Evolutionary conservation across 1,139 yeast species (phyloP).

Genomic region (Hansenula lynferdii): DNA sequence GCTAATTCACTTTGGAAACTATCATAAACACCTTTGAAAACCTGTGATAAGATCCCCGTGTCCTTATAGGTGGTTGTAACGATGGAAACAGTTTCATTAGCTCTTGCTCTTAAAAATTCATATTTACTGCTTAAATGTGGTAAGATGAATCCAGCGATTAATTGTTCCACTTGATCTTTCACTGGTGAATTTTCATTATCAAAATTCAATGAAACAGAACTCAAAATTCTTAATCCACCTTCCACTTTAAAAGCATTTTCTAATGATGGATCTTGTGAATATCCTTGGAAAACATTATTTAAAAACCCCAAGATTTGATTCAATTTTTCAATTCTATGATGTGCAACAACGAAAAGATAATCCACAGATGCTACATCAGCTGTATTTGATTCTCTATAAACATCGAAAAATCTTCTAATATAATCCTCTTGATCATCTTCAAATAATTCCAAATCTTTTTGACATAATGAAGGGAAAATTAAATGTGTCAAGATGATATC

Average conservation of each 20-base stretch:
- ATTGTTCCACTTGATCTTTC: constrained; percentile 60
- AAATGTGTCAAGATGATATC: constrained; percentile 56
- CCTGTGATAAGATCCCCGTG: constrained; percentile 45
- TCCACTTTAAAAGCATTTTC: constrained; percentile 70
- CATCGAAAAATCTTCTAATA: constrained; percentile 62
- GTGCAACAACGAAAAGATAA: constrained; percentile 49
- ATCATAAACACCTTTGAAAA: constrained; percentile 55
- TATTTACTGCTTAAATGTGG: constrained; percentile 60
- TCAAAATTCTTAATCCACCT: constrained; percentile 76
- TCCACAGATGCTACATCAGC: constrained; percentile 82
- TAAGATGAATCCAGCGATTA: constrained; percentile 59
- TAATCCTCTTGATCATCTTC: constrained; percentile 76
- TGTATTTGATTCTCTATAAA: constrained; percentile 66
- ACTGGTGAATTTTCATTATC: constrained; percentile 48
- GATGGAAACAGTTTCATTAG: constrained; percentile 72
- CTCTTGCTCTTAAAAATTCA: constrained; percentile 78
- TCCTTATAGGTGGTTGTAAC: constrained; percentile 50
- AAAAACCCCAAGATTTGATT: constrained; percentile 40
- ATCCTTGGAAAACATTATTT: constrained; percentile 44
- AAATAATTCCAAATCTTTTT: constrained; percentile 53
- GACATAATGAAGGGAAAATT: constrained; percentile 57
- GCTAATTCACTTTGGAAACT: constrained; percentile 31
- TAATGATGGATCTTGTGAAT: constrained; percentile 25
- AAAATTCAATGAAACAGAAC: constrained; percentile 60
- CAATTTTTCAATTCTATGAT: constrained; percentile 44